These are phyloP conservation scores for Lasiosphaeria miniovina DNA, from an alignment of 495 filamentous ascomycete genomes.

Conservation along the genomic window DNA sequence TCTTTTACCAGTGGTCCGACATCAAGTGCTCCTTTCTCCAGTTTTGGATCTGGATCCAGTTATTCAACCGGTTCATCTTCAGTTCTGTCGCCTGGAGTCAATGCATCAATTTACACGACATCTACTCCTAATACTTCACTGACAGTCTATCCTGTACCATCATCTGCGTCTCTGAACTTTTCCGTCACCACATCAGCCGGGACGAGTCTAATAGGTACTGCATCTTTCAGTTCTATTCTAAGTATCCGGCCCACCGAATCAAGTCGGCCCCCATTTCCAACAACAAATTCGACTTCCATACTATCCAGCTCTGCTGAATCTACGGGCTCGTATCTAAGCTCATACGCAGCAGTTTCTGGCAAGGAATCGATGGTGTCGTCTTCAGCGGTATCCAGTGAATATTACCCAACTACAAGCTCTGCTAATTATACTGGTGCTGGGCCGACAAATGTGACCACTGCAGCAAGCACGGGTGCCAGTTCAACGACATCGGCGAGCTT, in stretches of 20 bases:
- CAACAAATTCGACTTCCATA: conserved; percentile 10
- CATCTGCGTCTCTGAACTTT: not conserved
- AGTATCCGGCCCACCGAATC: not conserved
- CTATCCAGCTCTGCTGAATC: not conserved
- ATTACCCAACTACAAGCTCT: not conserved
- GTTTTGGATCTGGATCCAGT: not conserved
- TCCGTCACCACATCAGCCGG: not conserved
- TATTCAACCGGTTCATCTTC: not conserved
- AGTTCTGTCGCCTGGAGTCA: not conserved
- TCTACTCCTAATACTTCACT: not conserved
- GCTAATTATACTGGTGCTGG: not conserved
- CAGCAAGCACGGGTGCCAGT: not conserved
- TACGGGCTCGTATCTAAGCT: not conserved
- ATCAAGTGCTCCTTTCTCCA: not conserved
- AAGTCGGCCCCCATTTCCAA: conserved; percentile 15
- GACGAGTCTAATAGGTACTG: conserved; percentile 1
- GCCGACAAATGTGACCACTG: conserved; percentile 4
- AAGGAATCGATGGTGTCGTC: not conserved
- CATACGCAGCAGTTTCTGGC: not conserved
- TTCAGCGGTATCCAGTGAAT: not conserved
- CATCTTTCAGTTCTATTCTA: not conserved
- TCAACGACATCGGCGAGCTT: not conserved
- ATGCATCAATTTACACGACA: not conserved
- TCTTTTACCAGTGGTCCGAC: not conserved
- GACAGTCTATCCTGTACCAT: not conserved